Conservation (phyloP, 148 eudicot genomes). For the Oxyria digyna region DNA sequence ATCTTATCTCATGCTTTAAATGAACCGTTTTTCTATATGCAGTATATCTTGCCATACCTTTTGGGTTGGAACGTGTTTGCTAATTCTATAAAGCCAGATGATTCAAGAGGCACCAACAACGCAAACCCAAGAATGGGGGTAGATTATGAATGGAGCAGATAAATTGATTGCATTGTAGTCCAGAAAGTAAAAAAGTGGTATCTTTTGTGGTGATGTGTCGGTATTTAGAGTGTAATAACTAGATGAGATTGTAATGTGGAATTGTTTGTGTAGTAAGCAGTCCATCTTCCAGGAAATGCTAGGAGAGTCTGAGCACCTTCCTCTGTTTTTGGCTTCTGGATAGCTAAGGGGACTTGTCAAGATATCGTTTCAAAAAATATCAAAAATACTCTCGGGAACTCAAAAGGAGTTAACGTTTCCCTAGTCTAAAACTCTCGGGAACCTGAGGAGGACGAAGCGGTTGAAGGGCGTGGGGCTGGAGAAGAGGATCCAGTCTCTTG, state of each 20-base stretch:
- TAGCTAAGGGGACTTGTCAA: neutral
- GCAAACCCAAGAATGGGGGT: conserved; percentile 37
- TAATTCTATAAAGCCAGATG: conserved; percentile 47
- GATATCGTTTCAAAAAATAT: too few relatives aligned
- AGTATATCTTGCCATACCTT: conserved; percentile 79
- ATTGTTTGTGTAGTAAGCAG: neutral
- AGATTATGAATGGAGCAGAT: conserved; percentile 86
- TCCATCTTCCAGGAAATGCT: neutral
- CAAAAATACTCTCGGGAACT: too few relatives aligned
- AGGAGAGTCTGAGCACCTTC: neutral
- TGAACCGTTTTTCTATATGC: conserved; percentile 18
- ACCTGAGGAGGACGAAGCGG: too few relatives aligned
- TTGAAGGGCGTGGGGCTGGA: too few relatives aligned
- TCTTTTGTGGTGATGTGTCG: neutral
- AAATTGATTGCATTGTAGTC: conserved; percentile 6
- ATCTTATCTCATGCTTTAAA: neutral
- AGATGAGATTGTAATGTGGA: neutral
- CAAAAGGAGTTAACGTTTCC: too few relatives aligned
- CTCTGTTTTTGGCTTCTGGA: neutral
- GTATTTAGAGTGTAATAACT: neutral
- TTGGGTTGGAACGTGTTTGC: conserved; percentile 82
- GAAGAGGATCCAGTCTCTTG: too few relatives aligned
- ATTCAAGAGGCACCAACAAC: conserved; percentile 29
- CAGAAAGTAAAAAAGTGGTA: neutral
- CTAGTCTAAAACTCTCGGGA: too few relatives aligned